These are phyloP conservation scores for Leccinellum albellum DNA, from an alignment of 768 basidiomycete genomes.

Conservation along the genomic window DNA sequence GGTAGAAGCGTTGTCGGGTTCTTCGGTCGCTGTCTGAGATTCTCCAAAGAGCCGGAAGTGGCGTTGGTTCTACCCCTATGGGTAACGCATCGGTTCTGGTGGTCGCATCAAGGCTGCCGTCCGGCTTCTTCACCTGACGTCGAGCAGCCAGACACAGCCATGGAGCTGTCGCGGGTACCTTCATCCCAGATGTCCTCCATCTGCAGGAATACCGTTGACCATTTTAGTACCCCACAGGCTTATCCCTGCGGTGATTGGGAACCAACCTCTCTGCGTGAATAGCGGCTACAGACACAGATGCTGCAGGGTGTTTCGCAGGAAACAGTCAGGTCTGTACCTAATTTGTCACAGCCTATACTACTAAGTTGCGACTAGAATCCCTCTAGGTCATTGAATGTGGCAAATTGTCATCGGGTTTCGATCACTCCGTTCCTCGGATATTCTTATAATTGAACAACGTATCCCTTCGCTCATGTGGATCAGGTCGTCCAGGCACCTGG, in stretches of 20 bases:
- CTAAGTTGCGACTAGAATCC: conserved; percentile 6
- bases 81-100: neutral
- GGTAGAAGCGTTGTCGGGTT: conserved; percentile 13
- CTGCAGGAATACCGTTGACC: conserved; percentile 4
- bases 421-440: neutral
- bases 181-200: conserved; percentile 2
- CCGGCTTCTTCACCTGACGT: conserved; percentile 13
- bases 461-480: conserved; percentile 19
- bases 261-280: neutral
- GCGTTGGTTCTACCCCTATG: conserved; percentile 20
- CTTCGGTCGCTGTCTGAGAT: conserved; percentile 12
- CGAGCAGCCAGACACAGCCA: conserved; percentile 6
- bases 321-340: conserved; percentile 12
- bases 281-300: conserved; percentile 1
- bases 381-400: neutral
- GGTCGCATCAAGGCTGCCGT: conserved; percentile 6
- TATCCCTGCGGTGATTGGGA: conserved; percentile 16
- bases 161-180: conserved; percentile 8
- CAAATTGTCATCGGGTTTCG: conserved; percentile 1
- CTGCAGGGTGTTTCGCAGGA: neutral
- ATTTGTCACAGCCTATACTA: neutral
- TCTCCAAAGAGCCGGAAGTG: conserved; percentile 18
- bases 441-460: neutral
- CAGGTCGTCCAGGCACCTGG: conserved; percentile 15
- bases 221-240: neutral